A percentile compares a stretch with the other conserved stretches of the same genome.
phyloP scores from a whole-genome alignment of 169 alveolate genomes.

The Eimeria acervulina region DNA sequence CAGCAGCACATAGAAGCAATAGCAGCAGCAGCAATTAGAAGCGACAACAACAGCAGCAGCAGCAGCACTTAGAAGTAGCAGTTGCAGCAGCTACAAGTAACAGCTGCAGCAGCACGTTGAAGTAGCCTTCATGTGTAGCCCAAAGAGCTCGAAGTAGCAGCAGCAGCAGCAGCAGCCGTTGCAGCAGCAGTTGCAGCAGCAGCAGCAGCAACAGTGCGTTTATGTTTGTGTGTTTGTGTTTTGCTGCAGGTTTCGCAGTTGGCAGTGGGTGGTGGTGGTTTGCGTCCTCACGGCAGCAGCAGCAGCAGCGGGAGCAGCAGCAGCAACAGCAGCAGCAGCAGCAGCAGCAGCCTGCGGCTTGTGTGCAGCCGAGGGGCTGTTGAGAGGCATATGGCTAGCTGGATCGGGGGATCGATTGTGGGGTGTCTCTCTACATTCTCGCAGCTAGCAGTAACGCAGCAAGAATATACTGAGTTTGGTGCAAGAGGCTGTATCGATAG shows the following conservation, averaged over 20 bases:
- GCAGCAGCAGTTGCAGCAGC: slow-evolving; percentile 1
- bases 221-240: neutral
- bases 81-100: too few relatives aligned
- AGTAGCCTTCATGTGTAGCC: neutral
- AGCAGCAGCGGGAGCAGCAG: slow-evolving; percentile 45
- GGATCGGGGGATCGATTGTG: slow-evolving; percentile 97
- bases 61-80: too few relatives aligned
- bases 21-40: too few relatives aligned
- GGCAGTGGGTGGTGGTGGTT: neutral
- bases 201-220: neutral
- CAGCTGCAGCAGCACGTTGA: neutral
- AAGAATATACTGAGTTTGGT: slow-evolving; percentile 95
- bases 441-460: slow-evolving; percentile 93
- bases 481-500: slow-evolving; percentile 91
- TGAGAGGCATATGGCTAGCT: slow-evolving; percentile 93
- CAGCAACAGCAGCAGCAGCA: slow-evolving; percentile 63
- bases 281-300: slow-evolving; percentile 15
- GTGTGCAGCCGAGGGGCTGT: slow-evolving; percentile 87
- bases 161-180: slow-evolving; percentile 4
- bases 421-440: slow-evolving; percentile 95
- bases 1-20: too few relatives aligned
- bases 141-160: neutral
- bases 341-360: slow-evolving; percentile 65
- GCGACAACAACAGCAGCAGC: too few relatives aligned
- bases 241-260: neutral